Evolutionary conservation across 2,329 filamentous ascomycete species (phyloP).

Genomic region (Penicillium decumbens): DNA sequence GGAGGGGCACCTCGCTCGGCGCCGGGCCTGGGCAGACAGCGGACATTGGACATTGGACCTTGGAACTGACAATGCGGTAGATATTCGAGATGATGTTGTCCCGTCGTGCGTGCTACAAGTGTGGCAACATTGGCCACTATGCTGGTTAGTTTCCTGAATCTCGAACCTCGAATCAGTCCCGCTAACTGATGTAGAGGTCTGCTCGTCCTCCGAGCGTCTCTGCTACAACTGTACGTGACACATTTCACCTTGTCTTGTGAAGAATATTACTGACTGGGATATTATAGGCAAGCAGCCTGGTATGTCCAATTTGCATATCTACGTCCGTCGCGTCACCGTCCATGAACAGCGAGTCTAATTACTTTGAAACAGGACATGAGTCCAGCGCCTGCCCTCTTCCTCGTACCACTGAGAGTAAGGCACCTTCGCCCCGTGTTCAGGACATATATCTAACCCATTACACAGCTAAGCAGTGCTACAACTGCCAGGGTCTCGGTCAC

Average conservation of each 20-base stretch:
- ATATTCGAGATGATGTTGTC: slow-evolving; percentile 66
- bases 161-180: neutral
- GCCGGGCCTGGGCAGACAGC: slow-evolving; percentile 1
- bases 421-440: slow-evolving; percentile 3
- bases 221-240: slow-evolving; percentile 91
- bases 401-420: slow-evolving; percentile 82
- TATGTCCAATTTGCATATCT: slow-evolving; percentile 26
- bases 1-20: neutral
- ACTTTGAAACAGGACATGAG: slow-evolving; percentile 66
- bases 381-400: slow-evolving; percentile 96
- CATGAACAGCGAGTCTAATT: slow-evolving; percentile 10
- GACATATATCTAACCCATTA: slow-evolving; percentile 19
- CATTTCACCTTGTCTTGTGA: neutral
- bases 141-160: slow-evolving; percentile 39
- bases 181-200: slow-evolving; percentile 65
- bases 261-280: slow-evolving; percentile 18
- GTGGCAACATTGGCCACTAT: slow-evolving; percentile 72
- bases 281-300: slow-evolving; percentile 45
- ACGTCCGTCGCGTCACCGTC: slow-evolving; percentile 1
- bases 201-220: slow-evolving; percentile 93
- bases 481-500: slow-evolving; percentile 96
- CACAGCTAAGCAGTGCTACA: slow-evolving; percentile 97
- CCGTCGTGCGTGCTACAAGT: slow-evolving; percentile 74
- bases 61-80: slow-evolving; percentile 20
- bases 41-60: neutral